Evolutionary conservation across 768 basidiomycete genomes (phyloP), one percentile per base, ranked within the genome.

Genomic region (Pulveroboletus sp.): DNA sequence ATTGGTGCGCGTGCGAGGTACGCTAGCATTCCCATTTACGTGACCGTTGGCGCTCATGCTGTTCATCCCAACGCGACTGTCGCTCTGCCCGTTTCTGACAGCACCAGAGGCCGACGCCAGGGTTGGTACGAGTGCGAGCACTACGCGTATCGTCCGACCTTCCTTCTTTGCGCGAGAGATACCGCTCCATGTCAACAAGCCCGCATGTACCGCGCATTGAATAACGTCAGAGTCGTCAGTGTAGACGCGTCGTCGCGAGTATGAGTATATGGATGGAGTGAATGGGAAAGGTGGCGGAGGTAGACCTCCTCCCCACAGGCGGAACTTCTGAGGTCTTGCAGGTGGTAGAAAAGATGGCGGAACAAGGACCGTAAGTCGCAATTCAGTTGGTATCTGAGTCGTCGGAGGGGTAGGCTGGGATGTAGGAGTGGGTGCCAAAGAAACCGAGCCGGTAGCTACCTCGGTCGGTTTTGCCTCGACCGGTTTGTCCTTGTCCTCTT

Each of bases 151-250:
- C 42, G 78, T 75, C 45, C 63, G 59, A 23, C 68, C 68, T 48
- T 69, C 66, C 47, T 60, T 54, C 50, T 67, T 64, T 48, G 76
- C 77, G 23, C 63, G 61, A 30, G 63, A 45, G 32, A 74, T 63
- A n/a, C 60, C 65, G 45, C 68, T 72, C 76, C 76, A 78, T 14
- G 69, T 67, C 29, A 76, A 60, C 41, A 71, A 62, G 7, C 86
- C 86, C 0, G 84, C 74, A 56, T 89, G 86, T 39, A 89, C 65
- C 2, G 83, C 85, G 47, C 83, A 84, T 34, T 83, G 60, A 59
- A 86, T 80, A 43, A 87, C 60, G 57, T 87, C 83, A 9, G 85
- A 86, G 65, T 89, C 86, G 65, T 89, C 86, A 0, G 86, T 89
- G 68, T 89, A 89, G 30, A 87, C 74, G 40, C 82, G 70, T n/a